Evolutionary conservation across 2,329 filamentous ascomycete genomes (phyloP).

Genomic region (Rugonectria rugulosa): DNA sequence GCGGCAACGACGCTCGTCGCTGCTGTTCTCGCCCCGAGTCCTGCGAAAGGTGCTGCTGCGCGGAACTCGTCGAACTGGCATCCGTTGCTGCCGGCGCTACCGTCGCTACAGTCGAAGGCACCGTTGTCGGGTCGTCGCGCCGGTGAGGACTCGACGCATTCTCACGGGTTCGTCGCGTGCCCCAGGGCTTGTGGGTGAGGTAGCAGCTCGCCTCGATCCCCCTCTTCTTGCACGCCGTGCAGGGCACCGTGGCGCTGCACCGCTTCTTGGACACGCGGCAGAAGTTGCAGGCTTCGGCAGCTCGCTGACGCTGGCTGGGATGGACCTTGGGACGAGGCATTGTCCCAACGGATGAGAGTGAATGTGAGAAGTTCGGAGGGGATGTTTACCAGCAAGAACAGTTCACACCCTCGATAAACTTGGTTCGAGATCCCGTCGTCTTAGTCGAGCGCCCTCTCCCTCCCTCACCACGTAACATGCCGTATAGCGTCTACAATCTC

Average conservation of each 20-base stretch:
- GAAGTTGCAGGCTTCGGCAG: constrained; percentile 55
- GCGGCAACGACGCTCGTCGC: constrained; percentile 6
- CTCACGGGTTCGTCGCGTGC: constrained; percentile 26
- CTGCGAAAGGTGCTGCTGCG: background rate
- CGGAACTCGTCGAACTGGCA: constrained; percentile 7
- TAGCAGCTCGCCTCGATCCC: constrained; percentile 49
- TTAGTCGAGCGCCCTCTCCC: too few species aligned
- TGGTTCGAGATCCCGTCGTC: too few species aligned
- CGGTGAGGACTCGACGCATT: background rate
- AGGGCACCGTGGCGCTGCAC: constrained; percentile 58
- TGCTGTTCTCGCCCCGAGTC: constrained; percentile 1
- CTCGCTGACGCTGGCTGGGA: constrained; percentile 56
- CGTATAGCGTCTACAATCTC: too few species aligned
- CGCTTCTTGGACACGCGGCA: constrained; percentile 60
- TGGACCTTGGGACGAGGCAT: constrained; percentile 63
- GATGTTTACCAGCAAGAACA: too few species aligned
- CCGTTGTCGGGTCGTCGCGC: background rate
- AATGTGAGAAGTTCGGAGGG: background rate
- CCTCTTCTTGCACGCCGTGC: constrained; percentile 54
- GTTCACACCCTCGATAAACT: background rate
- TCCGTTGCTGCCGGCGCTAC: background rate
- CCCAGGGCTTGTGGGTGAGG: constrained; percentile 44
- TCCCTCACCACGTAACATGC: too few species aligned
- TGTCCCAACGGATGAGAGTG: background rate
- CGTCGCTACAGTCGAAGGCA: background rate